Evolutionary conservation across 129 eudicot species (phyloP).

Genomic region (Dittrichia graveolens): DNA sequence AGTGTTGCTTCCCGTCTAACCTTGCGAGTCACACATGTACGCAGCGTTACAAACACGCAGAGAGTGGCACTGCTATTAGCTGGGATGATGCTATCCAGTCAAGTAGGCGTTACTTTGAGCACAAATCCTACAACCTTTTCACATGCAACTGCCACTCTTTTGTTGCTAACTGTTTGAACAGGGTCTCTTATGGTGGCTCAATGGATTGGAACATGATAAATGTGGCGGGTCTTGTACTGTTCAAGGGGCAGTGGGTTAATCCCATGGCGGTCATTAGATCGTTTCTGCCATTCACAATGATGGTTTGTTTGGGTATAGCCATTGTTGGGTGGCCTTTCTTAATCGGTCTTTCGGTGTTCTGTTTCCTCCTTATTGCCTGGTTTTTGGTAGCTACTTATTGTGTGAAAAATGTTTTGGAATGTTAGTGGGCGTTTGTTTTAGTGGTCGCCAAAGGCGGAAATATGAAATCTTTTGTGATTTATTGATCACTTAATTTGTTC

Average conservation of each 20-base stretch:
- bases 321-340: conserved; percentile 89
- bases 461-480: background rate
- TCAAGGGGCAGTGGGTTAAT: conserved; percentile 75
- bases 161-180: conserved; percentile 72
- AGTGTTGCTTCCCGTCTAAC: conserved; percentile 89
- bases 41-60: conserved; percentile 66
- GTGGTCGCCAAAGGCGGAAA: background rate
- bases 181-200: conserved; percentile 68
- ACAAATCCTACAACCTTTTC: conserved; percentile 83
- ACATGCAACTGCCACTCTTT: conserved; percentile 89
- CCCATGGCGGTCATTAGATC: conserved; percentile 58
- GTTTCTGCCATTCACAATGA: conserved; percentile 59
- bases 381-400: conserved; percentile 57
- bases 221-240: conserved; percentile 62
- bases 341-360: conserved; percentile 60
- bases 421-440: conserved; percentile 26
- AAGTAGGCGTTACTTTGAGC: conserved; percentile 65
- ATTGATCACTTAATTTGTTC: too few relatives aligned
- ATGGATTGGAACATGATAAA: conserved; percentile 88
- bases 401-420: conserved; percentile 56
- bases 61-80: conserved; percentile 68
- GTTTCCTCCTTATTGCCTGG: conserved; percentile 61
- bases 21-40: conserved; percentile 72
- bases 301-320: conserved; percentile 62
- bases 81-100: conserved; percentile 82